These are phyloP conservation scores for Neonothopanus nambi DNA, from an alignment of 1,284 basidiomycete genomes.

Conservation along the genomic window DNA sequence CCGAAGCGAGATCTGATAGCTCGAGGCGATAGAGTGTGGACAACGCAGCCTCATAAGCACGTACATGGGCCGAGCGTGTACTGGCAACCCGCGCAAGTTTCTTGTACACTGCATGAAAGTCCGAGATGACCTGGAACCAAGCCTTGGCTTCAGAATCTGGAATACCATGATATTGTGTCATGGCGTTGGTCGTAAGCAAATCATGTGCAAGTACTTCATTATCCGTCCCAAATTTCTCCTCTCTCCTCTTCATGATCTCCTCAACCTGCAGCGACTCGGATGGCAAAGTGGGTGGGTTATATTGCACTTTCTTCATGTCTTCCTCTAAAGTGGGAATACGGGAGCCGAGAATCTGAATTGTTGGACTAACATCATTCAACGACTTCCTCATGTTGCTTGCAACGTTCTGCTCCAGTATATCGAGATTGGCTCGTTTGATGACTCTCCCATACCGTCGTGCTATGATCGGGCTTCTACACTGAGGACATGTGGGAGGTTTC, in stretches of 20 bases:
- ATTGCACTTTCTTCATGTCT: background rate
- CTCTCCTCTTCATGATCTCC: background rate
- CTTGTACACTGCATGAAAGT: slow-evolving; percentile 35
- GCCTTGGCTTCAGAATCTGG: slow-evolving; percentile 26
- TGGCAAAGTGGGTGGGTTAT: background rate
- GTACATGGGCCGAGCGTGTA: slow-evolving; percentile 43
- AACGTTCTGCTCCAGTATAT: slow-evolving; percentile 54
- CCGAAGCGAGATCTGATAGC: slow-evolving; percentile 25
- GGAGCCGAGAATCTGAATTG: background rate
- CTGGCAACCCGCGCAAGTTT: slow-evolving; percentile 31
- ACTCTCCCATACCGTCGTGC: slow-evolving; percentile 54
- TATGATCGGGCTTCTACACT: slow-evolving; percentile 51
- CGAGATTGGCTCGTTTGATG: slow-evolving; percentile 52
- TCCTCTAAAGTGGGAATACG: background rate
- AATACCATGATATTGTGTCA: slow-evolving; percentile 29
- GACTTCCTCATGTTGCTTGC: slow-evolving; percentile 41
- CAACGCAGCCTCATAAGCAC: slow-evolving; percentile 50
- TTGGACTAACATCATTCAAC: slow-evolving; percentile 26
- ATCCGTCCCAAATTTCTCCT: background rate
- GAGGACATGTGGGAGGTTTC: slow-evolving; percentile 53
- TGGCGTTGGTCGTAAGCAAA: slow-evolving; percentile 14
- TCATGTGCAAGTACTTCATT: slow-evolving; percentile 14
- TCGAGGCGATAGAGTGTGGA: slow-evolving; percentile 43
- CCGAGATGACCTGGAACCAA: slow-evolving; percentile 36
- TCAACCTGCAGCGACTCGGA: background rate